phyloP scores from a whole-genome alignment of 2,329 filamentous ascomycete species.

The Mycocentrospora acerina region DNA sequence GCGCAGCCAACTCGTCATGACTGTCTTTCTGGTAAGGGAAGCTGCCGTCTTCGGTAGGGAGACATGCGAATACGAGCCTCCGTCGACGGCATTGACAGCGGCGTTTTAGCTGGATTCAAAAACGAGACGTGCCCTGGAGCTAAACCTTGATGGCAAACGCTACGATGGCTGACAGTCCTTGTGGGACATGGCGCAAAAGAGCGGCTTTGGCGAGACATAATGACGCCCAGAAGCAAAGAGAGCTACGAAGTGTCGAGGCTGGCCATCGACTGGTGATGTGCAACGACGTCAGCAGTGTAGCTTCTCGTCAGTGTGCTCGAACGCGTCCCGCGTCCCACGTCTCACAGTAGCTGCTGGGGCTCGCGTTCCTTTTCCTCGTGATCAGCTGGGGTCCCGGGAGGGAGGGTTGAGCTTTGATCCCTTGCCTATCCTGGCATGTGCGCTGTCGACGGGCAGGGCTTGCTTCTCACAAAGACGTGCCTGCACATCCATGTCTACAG shows the following conservation, averaged over 20 bases:
- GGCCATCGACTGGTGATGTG: constrained; percentile 32
- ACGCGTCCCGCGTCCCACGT: no score
- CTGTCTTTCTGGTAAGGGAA: no score
- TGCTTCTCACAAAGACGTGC: no score
- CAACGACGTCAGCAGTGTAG: constrained; percentile 4
- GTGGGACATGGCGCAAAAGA: constrained; percentile 19
- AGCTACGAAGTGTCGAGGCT: constrained; percentile 37
- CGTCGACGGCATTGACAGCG: constrained; percentile 7
- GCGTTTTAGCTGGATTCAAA: not conserved
- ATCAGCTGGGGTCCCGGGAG: constrained; percentile 19
- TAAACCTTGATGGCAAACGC: constrained; percentile 22
- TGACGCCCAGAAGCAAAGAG: constrained; percentile 14
- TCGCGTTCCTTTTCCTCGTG: constrained; percentile 13
- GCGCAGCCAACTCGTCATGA: no score
- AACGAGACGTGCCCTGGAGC: constrained; percentile 9
- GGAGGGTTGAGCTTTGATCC: constrained; percentile 25
- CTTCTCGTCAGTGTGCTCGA: no score
- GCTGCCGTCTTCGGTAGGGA: constrained; percentile 2
- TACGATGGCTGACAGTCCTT: constrained; percentile 36
- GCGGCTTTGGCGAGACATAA: constrained; percentile 20
- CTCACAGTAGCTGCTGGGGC: constrained; percentile 9
- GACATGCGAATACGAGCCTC: constrained; percentile 4
- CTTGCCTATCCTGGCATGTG: constrained; percentile 15
- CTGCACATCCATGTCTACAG: no score
- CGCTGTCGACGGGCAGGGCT: no score